phyloP scores from a whole-genome alignment of 2,329 filamentous ascomycete genomes.

The Endoconidiophora laricicola region DNA sequence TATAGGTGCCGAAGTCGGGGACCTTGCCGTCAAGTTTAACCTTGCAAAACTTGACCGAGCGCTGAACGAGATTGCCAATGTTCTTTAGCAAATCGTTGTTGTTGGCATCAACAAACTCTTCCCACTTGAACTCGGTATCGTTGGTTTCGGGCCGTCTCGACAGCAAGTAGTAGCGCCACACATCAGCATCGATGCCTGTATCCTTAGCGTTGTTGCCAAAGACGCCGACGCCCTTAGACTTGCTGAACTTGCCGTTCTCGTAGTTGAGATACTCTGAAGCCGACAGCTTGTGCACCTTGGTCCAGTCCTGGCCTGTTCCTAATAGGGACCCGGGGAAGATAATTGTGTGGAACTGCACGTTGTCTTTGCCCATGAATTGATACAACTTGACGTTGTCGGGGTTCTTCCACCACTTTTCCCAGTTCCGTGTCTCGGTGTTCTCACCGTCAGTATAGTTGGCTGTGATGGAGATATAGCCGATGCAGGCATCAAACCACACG shows the following conservation, averaged over 20 bases:
- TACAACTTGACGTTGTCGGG: slow-evolving; percentile 76
- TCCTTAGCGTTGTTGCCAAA: slow-evolving; percentile 82
- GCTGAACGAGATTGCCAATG: slow-evolving; percentile 58
- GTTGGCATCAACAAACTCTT: slow-evolving; percentile 64
- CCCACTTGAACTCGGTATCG: slow-evolving; percentile 85
- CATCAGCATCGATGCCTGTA: slow-evolving; percentile 66
- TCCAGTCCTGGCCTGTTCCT: slow-evolving; percentile 74
- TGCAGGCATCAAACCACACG: slow-evolving; percentile 84
- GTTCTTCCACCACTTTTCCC: slow-evolving; percentile 91
- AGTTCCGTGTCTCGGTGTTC: slow-evolving; percentile 40
- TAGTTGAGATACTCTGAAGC: slow-evolving; percentile 82
- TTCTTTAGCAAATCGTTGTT: slow-evolving; percentile 76
- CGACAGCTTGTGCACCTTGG: slow-evolving; percentile 71
- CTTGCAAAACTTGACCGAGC: slow-evolving; percentile 59
- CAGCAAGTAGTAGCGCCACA: slow-evolving; percentile 89
- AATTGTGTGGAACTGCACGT: slow-evolving; percentile 48
- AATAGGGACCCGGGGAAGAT: slow-evolving; percentile 82
- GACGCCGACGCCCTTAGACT: slow-evolving; percentile 75
- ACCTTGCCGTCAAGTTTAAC: slow-evolving; percentile 56
- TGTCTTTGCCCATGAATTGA: slow-evolving; percentile 81
- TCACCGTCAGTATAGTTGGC: slow-evolving; percentile 58
- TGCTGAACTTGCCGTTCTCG: slow-evolving; percentile 81
- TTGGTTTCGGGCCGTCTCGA: slow-evolving; percentile 70
- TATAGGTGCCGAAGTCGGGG: slow-evolving; percentile 40
- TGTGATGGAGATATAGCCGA: slow-evolving; percentile 90